Evolutionary conservation across 1,139 yeast genomes (phyloP), one percentile per base, ranked within the genome.

Genomic region (Blastobotrys ciferrii): DNA sequence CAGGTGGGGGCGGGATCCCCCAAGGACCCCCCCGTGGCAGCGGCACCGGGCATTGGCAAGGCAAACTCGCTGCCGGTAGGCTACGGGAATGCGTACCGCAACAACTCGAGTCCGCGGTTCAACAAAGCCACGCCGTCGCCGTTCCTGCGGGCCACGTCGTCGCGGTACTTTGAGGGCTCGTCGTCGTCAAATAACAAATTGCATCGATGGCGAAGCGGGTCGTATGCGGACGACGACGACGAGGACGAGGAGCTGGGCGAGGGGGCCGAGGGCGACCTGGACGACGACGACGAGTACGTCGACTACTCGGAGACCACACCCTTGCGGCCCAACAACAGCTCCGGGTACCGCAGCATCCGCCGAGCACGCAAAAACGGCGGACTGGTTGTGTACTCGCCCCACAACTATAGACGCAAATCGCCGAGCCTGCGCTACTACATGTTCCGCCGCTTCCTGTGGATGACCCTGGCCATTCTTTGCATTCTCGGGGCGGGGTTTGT

Each of bases 401-500:
- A 66, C 50, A 66, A 66, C 46, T 66, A 66, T 51, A 62, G 60
- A 32, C 54, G 56, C 9, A 50, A 47, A 15, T 49, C 50, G 18
- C 37, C 50, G 36, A 47, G 53, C 40, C 17, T 19, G 6, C 54
- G 57, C 35, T 55, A 58, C 41, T 59, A 55, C 43, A 60, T 57
- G 17, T 50, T 65, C 20, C 60, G 69, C 12, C 48, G 63, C 19
- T 51, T 60, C 41, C 54, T 68, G 12, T 66, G 68, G 66, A 45
- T 58, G 30, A 51, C 58, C 18, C 48, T 66, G 13, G 51, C 59
- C 7, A 53, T 63, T 3, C 48, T 64, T 30, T 45, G 60, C 36
- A 52, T 69, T 15, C 55, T 68, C 32, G 59, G 58, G 4, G 51
- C 84, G 31, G 96, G 96, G 2, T 89, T 88, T 62, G 71, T 84